Conservation (phyloP, 164 flowering plant species). For the Tetracentron sinense region DNA sequence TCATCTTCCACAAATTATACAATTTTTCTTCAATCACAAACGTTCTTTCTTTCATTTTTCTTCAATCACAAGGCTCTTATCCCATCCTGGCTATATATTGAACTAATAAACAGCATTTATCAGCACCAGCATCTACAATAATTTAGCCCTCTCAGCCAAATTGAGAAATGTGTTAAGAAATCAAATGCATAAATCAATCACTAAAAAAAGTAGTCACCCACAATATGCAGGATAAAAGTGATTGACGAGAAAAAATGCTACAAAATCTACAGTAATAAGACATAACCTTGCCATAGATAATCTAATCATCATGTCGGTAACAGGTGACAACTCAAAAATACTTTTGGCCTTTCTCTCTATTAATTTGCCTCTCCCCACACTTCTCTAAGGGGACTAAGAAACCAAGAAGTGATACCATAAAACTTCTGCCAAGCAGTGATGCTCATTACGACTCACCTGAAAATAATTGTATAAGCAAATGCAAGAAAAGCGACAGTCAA, state of each 20-base stretch:
- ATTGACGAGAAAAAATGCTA: neutral
- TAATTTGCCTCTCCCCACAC: neutral
- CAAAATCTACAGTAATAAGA: neutral
- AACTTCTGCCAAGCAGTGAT: neutral
- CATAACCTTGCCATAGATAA: neutral
- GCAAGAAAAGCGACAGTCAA: constrained; percentile 77
- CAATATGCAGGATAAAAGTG: neutral
- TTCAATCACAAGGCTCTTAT: too few species aligned
- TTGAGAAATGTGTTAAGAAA: neutral
- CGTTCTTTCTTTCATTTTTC: too few species aligned
- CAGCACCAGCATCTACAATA: neutral
- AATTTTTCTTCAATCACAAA: too few species aligned
- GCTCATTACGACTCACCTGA: constrained; percentile 52
- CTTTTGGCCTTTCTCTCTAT: neutral
- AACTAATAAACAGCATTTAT: too few species aligned
- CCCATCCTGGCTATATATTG: too few species aligned
- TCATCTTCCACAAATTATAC: too few species aligned
- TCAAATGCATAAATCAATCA: neutral
- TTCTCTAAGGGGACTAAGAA: neutral
- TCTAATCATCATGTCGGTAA: neutral
- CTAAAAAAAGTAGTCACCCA: neutral
- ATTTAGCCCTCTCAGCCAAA: neutral
- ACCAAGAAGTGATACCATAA: neutral
- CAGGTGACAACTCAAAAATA: neutral
- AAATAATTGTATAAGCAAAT: constrained; percentile 58